Conservation (phyloP, 306 rosid species). For the Spatholobus suberectus region DNA sequence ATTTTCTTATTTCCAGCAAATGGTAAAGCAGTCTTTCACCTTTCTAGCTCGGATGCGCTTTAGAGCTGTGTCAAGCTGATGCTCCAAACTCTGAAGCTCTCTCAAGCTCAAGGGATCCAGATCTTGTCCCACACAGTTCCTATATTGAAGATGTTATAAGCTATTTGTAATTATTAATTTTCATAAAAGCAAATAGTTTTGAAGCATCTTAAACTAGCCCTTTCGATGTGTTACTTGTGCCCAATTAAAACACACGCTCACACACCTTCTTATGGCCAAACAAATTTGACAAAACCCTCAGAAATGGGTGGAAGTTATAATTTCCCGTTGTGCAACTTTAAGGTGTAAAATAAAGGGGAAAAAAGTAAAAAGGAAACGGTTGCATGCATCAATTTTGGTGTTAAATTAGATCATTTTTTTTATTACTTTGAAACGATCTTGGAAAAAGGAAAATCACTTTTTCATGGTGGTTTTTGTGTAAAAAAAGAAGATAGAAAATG, state of each 20-base stretch:
- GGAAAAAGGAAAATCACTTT: not conserved
- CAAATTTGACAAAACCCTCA: not conserved
- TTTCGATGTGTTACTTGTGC: too few species aligned
- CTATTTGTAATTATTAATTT: not conserved
- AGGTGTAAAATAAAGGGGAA: not conserved
- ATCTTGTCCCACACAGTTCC: conserved; percentile 69
- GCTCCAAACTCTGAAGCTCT: conserved; percentile 83
- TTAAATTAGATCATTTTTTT: not conserved
- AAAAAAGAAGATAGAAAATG: not conserved
- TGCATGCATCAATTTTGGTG: not conserved
- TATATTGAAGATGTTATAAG: conserved; percentile 27
- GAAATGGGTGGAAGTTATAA: not conserved
- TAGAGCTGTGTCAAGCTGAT: conserved; percentile 72
- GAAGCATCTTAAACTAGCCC: not conserved
- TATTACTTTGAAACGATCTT: not conserved
- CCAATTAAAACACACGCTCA: not conserved
- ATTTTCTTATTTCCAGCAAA: not conserved
- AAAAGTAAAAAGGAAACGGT: not conserved
- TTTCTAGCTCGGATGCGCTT: conserved; percentile 78
- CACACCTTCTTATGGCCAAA: too few species aligned
- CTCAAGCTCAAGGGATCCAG: conserved; percentile 65
- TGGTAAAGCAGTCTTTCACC: conserved; percentile 44
- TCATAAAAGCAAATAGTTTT: not conserved
- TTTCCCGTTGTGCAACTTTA: not conserved
- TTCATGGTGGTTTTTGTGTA: not conserved